phyloP scores from a whole-genome alignment of 306 rosid genomes.

The Cucurbita moschata region DNA sequence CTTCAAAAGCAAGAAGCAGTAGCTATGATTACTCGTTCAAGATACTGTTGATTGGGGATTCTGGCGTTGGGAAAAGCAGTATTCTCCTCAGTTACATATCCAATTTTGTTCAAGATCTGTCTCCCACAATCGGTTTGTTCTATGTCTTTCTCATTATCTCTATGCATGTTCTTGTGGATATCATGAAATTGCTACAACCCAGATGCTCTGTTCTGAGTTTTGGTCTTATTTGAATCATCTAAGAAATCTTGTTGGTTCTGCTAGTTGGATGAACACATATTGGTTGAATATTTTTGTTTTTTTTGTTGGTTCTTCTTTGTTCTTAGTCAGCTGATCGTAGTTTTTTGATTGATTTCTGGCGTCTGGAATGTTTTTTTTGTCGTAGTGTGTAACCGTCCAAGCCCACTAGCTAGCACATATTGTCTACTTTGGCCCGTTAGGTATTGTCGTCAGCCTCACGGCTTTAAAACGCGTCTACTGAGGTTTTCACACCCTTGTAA shows the following conservation, averaged over 20 bases:
- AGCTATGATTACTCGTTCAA: conserved; percentile 78
- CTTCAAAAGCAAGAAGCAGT: conserved; percentile 33
- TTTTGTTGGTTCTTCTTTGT: not conserved
- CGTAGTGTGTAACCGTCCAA: no score
- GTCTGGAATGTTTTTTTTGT: not conserved
- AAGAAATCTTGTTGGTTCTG: not conserved
- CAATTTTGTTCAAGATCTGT: conserved; percentile 42
- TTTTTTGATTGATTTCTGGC: not conserved
- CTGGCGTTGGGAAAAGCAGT: conserved; percentile 96
- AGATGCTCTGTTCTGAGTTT: not conserved
- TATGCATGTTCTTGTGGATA: not conserved
- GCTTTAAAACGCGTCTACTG: no score
- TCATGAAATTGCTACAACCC: not conserved
- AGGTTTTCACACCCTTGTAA: no score
- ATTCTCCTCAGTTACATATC: conserved; percentile 79
- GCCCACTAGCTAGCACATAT: no score
- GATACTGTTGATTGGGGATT: conserved; percentile 79
- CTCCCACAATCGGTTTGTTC: conserved; percentile 70
- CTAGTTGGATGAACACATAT: not conserved
- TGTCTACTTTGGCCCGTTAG: no score
- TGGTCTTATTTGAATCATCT: not conserved
- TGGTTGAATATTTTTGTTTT: not conserved
- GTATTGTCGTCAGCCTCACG: no score
- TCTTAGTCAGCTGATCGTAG: not conserved
- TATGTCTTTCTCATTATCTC: not conserved